These are phyloP conservation scores for Arthroderma sp. DNA, from an alignment of 2,329 filamentous ascomycete species.

Conservation along the genomic window DNA sequence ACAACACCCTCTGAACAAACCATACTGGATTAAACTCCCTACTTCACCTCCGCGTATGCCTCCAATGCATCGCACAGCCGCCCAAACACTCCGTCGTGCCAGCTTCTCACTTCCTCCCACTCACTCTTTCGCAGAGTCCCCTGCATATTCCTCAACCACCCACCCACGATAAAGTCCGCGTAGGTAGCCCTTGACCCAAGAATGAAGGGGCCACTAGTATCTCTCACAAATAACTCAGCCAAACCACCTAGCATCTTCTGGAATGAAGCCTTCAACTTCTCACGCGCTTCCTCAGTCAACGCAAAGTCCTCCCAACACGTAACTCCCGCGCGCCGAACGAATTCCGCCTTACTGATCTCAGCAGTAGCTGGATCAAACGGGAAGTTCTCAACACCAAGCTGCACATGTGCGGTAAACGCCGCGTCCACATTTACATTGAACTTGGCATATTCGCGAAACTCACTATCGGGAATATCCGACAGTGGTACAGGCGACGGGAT, in stretches of 20 bases:
- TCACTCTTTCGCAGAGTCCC: constrained; percentile 1
- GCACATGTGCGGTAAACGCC: constrained; percentile 36
- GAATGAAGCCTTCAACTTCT: constrained; percentile 29
- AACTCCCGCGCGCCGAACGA: constrained; percentile 36
- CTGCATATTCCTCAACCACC: constrained; percentile 38
- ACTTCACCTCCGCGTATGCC: constrained; percentile 23
- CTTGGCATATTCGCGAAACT: constrained; percentile 28
- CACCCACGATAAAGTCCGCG: constrained; percentile 46
- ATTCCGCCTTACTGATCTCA: constrained; percentile 34
- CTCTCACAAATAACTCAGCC: constrained; percentile 27
- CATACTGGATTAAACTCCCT: constrained; percentile 1
- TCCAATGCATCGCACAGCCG: constrained; percentile 36
- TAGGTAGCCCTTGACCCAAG: constrained; percentile 35
- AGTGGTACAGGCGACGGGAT: constrained; percentile 26
- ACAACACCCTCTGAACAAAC: too few relatives aligned
- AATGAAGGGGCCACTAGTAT: constrained; percentile 36
- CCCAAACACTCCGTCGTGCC: constrained; percentile 6
- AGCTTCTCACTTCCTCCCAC: constrained; percentile 3
- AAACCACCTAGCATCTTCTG: constrained; percentile 30
- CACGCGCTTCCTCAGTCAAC: constrained; percentile 28
- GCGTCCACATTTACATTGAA: constrained; percentile 46
- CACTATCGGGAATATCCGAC: constrained; percentile 17
- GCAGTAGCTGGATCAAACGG: constrained; percentile 40
- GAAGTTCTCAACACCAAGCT: constrained; percentile 30
- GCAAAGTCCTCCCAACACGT: constrained; percentile 28